Percentiles rank a stretch among this genome's conserved stretches.
These are phyloP conservation scores for Aureobasidium vineae DNA, from an alignment of 2,329 filamentous ascomycete genomes.

Conservation along the genomic window DNA sequence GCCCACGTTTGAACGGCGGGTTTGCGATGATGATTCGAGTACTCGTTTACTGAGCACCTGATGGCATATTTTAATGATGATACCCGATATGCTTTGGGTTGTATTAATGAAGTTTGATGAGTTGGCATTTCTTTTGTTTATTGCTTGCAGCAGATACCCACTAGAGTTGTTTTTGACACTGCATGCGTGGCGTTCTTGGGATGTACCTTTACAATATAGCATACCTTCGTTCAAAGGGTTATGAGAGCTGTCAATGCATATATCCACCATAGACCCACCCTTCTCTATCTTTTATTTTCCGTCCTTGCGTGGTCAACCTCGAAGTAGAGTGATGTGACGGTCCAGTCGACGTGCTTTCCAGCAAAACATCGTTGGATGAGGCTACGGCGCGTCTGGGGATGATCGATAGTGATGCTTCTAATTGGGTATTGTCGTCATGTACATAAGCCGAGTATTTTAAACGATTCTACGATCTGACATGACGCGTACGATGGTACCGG, in stretches of 20 bases:
- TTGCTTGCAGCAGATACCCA: conserved; percentile 26
- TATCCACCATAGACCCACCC: background rate
- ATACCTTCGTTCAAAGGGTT: background rate
- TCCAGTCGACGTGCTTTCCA: background rate
- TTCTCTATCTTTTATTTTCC: background rate
- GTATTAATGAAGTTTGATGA: conserved; percentile 7
- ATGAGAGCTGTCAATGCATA: background rate
- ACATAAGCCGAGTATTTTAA: conserved; percentile 44
- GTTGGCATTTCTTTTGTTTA: conserved; percentile 4
- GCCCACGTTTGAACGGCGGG: background rate
- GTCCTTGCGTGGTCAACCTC: background rate
- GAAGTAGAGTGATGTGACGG: background rate
- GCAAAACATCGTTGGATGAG: background rate
- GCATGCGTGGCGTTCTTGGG: conserved; percentile 19
- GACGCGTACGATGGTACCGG: conserved; percentile 83
- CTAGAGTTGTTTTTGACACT: conserved; percentile 14
- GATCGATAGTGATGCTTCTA: conserved; percentile 29
- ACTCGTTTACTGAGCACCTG: background rate
- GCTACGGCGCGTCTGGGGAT: background rate
- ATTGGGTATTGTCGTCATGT: conserved; percentile 39
- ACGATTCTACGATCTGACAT: conserved; percentile 97
- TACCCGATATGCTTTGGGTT: background rate
- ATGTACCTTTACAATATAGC: background rate
- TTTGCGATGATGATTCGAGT: background rate
- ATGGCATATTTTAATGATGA: conserved; percentile 11